Base-by-base conservation (phyloP, 441 rosid genomes). In the Biscutella laevigata region DNA sequence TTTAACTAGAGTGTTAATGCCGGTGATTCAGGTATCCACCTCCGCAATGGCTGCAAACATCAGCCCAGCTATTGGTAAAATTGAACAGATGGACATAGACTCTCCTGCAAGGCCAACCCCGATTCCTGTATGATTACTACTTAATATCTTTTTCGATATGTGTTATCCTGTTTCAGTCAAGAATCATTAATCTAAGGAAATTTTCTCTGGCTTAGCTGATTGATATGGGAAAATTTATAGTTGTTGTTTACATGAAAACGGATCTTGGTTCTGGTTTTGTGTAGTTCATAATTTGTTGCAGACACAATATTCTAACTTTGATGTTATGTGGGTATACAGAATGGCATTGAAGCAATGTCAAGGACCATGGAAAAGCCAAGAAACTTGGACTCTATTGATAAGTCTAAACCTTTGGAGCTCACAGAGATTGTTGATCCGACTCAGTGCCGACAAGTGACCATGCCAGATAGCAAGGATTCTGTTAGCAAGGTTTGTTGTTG, bases 381-480 rank as follows among this genome's bases (percentile, higher is more conserved):
- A 53, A 46, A 45, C 39, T 1, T 67, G 43, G 67, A 67, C 5
- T 20, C 63, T 53, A 33, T 34, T 55, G 67, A 61, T 41, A 61
- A 61, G 39, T 33, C 57, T 2, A 61, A 47, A 55, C 53, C 62
- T 25, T 55, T 19, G 54, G 71, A 61, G 57, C 67, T 61, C 40
- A 55, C 61, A 8, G 67, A 60, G 21, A 41, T 60, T 41, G 63
- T 61, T 15, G 71, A 60, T 61, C 67, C 67, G 1, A 30, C 67
- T 47, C 71, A 60, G 13, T 67, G 71, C 35, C 37, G 71, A 52
- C 71, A 61, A 48, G 67, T 67, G 29, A 60, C 67, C 30, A 61
- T 61, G 71, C 67, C 58, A 48, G 71, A 66, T 46, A 59, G 67
- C 62, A 61, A 61, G 48, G 67, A 67, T 26, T 67, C 67, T 24